Conservation (phyloP, 176 grass and related monocot genomes). For the Avena eriantha region DNA sequence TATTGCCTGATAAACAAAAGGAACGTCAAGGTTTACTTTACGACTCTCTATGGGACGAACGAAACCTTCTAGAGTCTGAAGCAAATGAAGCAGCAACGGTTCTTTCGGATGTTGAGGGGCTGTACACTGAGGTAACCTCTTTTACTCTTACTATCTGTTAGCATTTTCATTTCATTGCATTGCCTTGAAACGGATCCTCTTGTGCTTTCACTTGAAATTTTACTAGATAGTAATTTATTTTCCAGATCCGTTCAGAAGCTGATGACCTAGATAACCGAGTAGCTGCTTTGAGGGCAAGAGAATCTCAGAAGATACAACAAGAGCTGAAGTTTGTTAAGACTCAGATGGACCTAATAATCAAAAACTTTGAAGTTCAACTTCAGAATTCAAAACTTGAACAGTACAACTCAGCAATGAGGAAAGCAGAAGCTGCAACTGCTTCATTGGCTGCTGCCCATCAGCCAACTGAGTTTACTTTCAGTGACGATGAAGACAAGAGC, state of each 20-base stretch:
- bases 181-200: no score
- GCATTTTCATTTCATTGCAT: no score
- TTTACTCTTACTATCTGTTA: not conserved
- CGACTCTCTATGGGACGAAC: conserved; percentile 60
- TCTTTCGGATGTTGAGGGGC: conserved; percentile 53
- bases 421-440: conserved; percentile 68
- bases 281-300: conserved; percentile 52
- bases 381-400: conserved; percentile 62
- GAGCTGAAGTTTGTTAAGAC: conserved; percentile 66
- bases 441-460: conserved; percentile 59
- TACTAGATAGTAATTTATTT: conserved; percentile 23
- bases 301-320: conserved; percentile 59
- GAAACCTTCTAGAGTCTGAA: conserved; percentile 54
- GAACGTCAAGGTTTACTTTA: conserved; percentile 79
- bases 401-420: conserved; percentile 62
- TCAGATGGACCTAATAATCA: conserved; percentile 72
- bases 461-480: conserved; percentile 43
- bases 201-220: not conserved
- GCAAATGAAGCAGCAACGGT: conserved; percentile 69
- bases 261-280: conserved; percentile 63
- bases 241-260: conserved; percentile 60
- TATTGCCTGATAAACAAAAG: conserved; percentile 72
- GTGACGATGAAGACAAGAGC: conserved; percentile 37
- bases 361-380: conserved; percentile 62
- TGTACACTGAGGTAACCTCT: conserved; percentile 59